These are phyloP conservation scores for Coelastrella sp. DNA, from an alignment of 139 green algal genomes.

Conservation along the genomic window DNA sequence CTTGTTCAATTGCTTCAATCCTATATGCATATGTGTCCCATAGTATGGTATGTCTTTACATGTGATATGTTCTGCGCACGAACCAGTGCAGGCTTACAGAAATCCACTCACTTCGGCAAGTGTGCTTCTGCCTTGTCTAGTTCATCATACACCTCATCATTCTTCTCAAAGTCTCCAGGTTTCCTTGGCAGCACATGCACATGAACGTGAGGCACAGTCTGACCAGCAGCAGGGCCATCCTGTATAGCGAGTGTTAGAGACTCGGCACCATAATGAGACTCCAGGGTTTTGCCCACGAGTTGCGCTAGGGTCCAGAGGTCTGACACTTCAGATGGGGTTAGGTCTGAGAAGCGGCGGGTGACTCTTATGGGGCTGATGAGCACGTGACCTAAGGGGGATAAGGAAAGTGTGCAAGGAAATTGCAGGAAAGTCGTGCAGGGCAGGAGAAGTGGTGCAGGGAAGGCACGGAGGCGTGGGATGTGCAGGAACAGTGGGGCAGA, in stretches of 20 bases:
- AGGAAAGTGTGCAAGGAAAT: too few relatives aligned
- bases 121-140: constrained; percentile 64
- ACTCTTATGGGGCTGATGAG: constrained; percentile 87
- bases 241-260: constrained; percentile 91
- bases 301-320: constrained; percentile 85
- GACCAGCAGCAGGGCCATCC: constrained; percentile 76
- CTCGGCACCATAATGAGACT: constrained; percentile 71
- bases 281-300: constrained; percentile 54
- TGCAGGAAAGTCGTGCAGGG: too few relatives aligned
- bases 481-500: too few relatives aligned
- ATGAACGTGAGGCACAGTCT: constrained; percentile 95
- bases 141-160: constrained; percentile 93
- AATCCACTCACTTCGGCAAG: constrained; percentile 57
- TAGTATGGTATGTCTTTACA: too few relatives aligned
- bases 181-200: constrained; percentile 94
- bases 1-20: too few relatives aligned
- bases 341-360: constrained; percentile 80
- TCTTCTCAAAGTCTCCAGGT: constrained; percentile 86
- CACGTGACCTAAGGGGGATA: constrained; percentile 85
- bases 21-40: too few relatives aligned
- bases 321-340: constrained; percentile 83
- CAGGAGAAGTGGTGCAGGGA: too few relatives aligned
- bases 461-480: too few relatives aligned
- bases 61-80: too few relatives aligned
- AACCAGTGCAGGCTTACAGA: too few relatives aligned